These are phyloP conservation scores for Tuber calosporum DNA, from an alignment of 495 filamentous ascomycete species.

Conservation along the genomic window DNA sequence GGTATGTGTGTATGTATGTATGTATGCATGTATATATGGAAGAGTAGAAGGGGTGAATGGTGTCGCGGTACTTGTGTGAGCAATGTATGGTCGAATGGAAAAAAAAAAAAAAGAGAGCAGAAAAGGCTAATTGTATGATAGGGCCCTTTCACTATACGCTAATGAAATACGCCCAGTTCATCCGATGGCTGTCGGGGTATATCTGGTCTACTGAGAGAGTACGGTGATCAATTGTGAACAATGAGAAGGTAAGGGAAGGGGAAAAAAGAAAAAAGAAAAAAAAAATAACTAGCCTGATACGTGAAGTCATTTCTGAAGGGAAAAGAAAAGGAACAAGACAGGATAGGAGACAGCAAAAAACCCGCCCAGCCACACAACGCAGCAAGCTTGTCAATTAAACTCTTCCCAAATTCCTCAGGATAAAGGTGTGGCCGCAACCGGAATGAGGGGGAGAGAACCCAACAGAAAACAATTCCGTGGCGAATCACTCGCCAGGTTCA, in stretches of 20 bases:
- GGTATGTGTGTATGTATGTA: background rate
- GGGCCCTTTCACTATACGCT: background rate
- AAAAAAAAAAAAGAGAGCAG: background rate
- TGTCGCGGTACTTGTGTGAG: background rate
- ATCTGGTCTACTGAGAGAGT: background rate
- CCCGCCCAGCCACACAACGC: background rate
- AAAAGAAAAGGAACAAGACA: slow-evolving; percentile 7
- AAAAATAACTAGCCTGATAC: slow-evolving; percentile 13
- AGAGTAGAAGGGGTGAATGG: background rate
- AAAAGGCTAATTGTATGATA: background rate
- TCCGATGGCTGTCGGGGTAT: background rate
- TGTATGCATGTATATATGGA: background rate
- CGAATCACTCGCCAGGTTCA: background rate
- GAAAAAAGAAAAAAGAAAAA: slow-evolving; percentile 15
- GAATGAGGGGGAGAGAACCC: slow-evolving; percentile 1
- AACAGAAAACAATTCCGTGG: slow-evolving; percentile 1
- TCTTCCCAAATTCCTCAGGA: background rate
- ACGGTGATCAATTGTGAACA: background rate
- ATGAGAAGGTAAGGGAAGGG: slow-evolving; percentile 1
- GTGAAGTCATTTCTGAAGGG: slow-evolving; percentile 11
- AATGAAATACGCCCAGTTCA: background rate
- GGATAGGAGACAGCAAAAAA: slow-evolving; percentile 10
- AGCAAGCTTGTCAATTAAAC: background rate
- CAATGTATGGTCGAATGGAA: background rate
- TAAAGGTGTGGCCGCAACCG: background rate